These are phyloP conservation scores for Fomitopsis schrenkii DNA, from an alignment of 1,284 basidiomycete genomes.

Conservation along the genomic window DNA sequence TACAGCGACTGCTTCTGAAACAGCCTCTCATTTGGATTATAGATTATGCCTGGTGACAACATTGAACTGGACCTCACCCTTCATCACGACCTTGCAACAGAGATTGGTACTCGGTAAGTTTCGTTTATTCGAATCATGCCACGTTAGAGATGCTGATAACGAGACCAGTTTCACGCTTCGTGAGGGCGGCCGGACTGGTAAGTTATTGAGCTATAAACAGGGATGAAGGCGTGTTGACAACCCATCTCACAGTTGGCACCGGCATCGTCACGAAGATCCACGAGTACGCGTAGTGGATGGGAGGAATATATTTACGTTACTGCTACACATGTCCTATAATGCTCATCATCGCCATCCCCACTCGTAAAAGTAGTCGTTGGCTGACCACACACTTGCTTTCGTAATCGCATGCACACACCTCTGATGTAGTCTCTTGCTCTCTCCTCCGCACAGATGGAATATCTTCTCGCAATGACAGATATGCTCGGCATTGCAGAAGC, in stretches of 20 bases:
- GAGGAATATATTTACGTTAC: constrained; percentile 12
- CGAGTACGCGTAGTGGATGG: constrained; percentile 31
- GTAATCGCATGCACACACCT: neutral
- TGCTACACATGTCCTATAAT: constrained; percentile 21
- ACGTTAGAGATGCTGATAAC: neutral
- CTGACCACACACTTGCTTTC: constrained; percentile 19
- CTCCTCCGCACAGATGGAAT: neutral
- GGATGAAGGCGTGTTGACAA: constrained; percentile 5
- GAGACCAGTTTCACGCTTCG: constrained; percentile 83
- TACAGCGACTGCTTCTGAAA: neutral
- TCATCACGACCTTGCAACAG: constrained; percentile 87
- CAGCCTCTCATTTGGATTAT: constrained; percentile 7
- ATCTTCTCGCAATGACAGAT: neutral
- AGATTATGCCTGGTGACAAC: constrained; percentile 99
- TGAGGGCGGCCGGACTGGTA: constrained; percentile 92
- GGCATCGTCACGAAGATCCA: constrained; percentile 87
- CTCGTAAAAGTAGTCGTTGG: constrained; percentile 21
- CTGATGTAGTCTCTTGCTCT: neutral
- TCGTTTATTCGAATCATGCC: neutral
- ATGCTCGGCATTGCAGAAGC: neutral
- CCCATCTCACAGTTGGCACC: constrained; percentile 66
- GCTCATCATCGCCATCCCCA: constrained; percentile 23
- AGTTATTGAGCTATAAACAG: constrained; percentile 28
- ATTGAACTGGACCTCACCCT: constrained; percentile 90
- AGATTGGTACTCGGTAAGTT: constrained; percentile 80